Base-by-base conservation (phyloP, 805 yeast genomes). In the Saturnispora galanensis region DNA sequence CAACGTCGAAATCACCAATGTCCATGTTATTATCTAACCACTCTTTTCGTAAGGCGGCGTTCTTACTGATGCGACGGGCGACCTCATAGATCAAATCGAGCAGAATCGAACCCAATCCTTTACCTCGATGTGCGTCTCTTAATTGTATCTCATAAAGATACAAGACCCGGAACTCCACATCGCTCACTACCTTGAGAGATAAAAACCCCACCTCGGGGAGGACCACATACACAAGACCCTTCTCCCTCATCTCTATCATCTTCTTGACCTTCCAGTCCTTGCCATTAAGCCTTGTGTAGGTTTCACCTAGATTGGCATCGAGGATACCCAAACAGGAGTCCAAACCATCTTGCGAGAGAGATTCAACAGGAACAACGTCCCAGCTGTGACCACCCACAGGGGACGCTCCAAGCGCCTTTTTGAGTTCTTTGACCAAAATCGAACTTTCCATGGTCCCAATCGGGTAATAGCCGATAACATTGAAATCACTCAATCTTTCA, bases 121-220 rank as follows among this genome's bases (percentile, higher is more conserved):
- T 32, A 1, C 60, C 59, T 39, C 75, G 73, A 45, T 49, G 64
- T 10, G 39, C 12, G 1, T 64, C 62, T 2, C 46, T 29, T 0
- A 78, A 57, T 44, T 79, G 84, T 32, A 79, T 71, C 53, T 79
- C 84, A 50, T 75, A 79, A 9, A 79, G 60, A 50, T 77, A 79
- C 8, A 78, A 45, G 12, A 69, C 70, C 40, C 64, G 56, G 7
- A 53, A 48, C 9, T 57, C 68, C 28, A 63, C 60, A 41, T 74
- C 77, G 8, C 49, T 31, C 0, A 73, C 69, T n/a, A 71, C 43
- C 50, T 67, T 66, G 43, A 74, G 55, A 1, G 81, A 73, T 10
- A 74, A 36, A 48, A 77, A 76, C 1, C 70, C 77, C 1, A 59
- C 55, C 1, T 69, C 33, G 6, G 50, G 35, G 32, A 71, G 62